These are phyloP conservation scores for Zasmidium angulare DNA, from an alignment of 2,329 filamentous ascomycete genomes.

Conservation along the genomic window DNA sequence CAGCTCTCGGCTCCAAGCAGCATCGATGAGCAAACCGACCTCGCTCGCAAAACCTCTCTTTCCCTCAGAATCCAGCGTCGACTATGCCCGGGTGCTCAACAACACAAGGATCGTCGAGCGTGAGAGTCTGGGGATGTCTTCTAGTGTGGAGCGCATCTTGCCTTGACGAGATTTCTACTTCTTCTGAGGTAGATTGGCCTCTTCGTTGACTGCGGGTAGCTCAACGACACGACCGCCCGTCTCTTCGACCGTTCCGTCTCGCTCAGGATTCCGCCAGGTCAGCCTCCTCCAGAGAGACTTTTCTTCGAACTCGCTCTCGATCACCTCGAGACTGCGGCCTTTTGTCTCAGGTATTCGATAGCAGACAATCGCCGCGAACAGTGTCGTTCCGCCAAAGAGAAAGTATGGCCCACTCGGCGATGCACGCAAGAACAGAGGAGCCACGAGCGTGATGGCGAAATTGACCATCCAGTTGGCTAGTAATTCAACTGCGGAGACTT, in stretches of 20 bases:
- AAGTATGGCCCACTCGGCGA: neutral
- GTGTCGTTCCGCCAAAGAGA: conserved; percentile 22
- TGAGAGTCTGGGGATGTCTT: too few relatives aligned
- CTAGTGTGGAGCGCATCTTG: too few relatives aligned
- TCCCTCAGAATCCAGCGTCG: too few relatives aligned
- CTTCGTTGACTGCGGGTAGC: too few relatives aligned
- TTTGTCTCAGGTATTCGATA: conserved; percentile 16
- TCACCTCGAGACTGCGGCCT: conserved; percentile 11
- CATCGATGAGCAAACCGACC: too few relatives aligned
- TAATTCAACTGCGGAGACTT: neutral
- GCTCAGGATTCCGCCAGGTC: neutral
- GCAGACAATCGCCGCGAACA: conserved; percentile 13
- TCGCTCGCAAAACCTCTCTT: too few relatives aligned
- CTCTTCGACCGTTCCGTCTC: neutral
- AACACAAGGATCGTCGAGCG: too few relatives aligned
- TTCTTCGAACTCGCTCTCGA: conserved; percentile 11
- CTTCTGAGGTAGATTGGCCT: too few relatives aligned
- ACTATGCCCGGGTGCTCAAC: too few relatives aligned
- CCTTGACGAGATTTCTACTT: too few relatives aligned
- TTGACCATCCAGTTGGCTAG: neutral
- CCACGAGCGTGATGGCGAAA: neutral
- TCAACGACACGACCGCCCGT: neutral
- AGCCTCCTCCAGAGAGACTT: neutral
- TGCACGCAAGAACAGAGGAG: neutral
- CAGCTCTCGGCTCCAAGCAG: too few relatives aligned